Evolutionary conservation across 345 rosid genomes (phyloP).

Genomic region (Combretum micranthum): DNA sequence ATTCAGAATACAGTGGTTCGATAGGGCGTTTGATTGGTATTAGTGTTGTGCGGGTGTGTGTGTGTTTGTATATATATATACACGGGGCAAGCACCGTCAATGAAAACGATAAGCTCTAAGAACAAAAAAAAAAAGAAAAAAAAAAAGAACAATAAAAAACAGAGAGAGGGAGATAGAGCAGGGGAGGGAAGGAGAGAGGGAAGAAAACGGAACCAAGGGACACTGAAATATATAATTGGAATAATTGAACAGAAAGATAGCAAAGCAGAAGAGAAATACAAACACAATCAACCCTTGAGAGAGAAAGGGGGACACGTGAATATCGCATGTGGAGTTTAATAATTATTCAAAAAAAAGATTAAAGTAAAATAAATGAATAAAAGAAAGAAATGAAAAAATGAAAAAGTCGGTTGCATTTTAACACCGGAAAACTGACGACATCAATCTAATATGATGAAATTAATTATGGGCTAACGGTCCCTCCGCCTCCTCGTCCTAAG

Average conservation of each 20-base stretch:
- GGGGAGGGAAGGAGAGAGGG: background rate
- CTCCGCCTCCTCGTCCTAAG: too few relatives aligned
- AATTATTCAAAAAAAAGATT: background rate
- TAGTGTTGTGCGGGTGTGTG: too few relatives aligned
- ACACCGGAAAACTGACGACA: too few relatives aligned
- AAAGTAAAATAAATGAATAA: constrained; percentile 2
- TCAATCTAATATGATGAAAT: too few relatives aligned
- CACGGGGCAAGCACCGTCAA: constrained; percentile 18
- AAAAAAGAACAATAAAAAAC: background rate
- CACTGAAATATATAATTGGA: too few relatives aligned
- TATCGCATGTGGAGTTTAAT: constrained; percentile 7
- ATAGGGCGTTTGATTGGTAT: too few relatives aligned
- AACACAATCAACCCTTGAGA: background rate
- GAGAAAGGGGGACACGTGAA: constrained; percentile 25
- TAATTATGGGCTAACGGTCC: too few relatives aligned
- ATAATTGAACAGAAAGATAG: too few relatives aligned
- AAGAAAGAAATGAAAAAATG: too few relatives aligned
- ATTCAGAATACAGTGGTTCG: too few relatives aligned
- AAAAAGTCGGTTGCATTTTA: too few relatives aligned
- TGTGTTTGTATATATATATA: background rate
- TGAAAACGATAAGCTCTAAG: background rate
- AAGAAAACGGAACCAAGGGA: too few relatives aligned
- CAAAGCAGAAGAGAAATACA: constrained; percentile 5
- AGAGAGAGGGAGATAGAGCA: background rate
- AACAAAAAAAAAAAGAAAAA: background rate